These are phyloP conservation scores for Paramecium biaurelia DNA, from an alignment of 73 alveolate species.

Conservation along the genomic window DNA sequence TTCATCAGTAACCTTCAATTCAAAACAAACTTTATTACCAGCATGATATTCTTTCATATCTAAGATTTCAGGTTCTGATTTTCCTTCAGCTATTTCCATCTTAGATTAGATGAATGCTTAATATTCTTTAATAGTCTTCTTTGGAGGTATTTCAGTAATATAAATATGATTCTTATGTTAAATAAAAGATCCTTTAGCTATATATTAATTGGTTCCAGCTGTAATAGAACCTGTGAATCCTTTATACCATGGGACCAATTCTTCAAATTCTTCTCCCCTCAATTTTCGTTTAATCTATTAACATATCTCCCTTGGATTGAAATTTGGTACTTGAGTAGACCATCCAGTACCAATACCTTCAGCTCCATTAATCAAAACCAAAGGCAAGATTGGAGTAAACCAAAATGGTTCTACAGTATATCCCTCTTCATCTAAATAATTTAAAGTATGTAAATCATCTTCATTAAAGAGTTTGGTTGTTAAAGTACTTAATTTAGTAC, in stretches of 20 bases:
- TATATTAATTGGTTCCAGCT: conserved; percentile 42
- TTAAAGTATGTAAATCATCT: conserved; percentile 88
- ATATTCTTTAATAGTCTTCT: conserved; percentile 94
- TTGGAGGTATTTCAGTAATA: conserved; percentile 95
- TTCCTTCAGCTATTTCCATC: conserved; percentile 66
- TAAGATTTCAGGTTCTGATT: conserved; percentile 78
- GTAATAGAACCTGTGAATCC: conserved; percentile 94
- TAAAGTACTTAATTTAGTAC: conserved; percentile 80
- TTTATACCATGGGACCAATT: conserved; percentile 95
- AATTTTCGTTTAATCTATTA: conserved; percentile 76
- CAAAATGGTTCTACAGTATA: conserved; percentile 93
- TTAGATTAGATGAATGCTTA: conserved; percentile 74
- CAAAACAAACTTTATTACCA: conserved; percentile 87
- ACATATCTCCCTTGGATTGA: conserved; percentile 91
- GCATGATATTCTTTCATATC: conserved; percentile 96
- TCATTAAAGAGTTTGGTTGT: conserved; percentile 86
- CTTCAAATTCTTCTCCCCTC: conserved; percentile 74
- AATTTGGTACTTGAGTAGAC: conserved; percentile 95
- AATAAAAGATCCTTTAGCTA: conserved; percentile 69
- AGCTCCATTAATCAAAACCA: conserved; percentile 97
- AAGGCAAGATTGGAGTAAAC: conserved; percentile 95
- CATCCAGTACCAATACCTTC: conserved; percentile 99
- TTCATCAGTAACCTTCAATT: conserved; percentile 66
- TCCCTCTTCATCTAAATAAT: conserved; percentile 95
- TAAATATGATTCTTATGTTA: conserved; percentile 79